Base-by-base conservation (phyloP, 305 asterid genomes). In the Ilex paraguariensis region DNA sequence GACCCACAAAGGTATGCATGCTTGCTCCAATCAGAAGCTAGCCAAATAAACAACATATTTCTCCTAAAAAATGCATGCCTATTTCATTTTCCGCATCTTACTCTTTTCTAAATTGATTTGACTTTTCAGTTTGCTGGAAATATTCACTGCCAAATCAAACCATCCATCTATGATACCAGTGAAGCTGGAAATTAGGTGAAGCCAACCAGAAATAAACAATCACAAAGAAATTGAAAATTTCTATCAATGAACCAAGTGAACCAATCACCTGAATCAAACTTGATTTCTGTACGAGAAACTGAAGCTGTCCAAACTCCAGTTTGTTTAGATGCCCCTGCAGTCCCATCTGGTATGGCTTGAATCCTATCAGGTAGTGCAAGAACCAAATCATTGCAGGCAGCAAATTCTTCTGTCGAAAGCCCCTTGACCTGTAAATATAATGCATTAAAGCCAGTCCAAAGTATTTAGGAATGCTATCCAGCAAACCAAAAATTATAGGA, bases 111-210 rank as follows among this genome's bases (percentile, higher is more conserved):
- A 87, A 91, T 65, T 84, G 77, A 81, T 88, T 89, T 15, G 98
- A 88, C 80, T 87, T 89, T 76, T 91, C 98, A 71, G 95, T 86
- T 71, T 82, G 94, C 84, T 92, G 92, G 68, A 87, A 92, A 79
- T 87, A 92, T 73, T 92, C 98, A 71, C 70, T 71, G 28, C 28
- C 28, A 21, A 21, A 66, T 87, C 95, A 61, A 89, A 89, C 70
- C 75, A 81, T 59, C 95, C 98, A 78, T 89, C 98, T 92, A 85
- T 62, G 76, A 63, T 54, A 54, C 70, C 71, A 65, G 59, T 62
- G 59, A 5, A 73, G 56, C 30, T 59, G 66, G 53, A 42, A 67
- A 60, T 31, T 60, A 55, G 64, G 67, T 51, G 28, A 32, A 48
- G 45, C 71, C 65, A 4, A 52, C 39, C 50, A 45, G 28, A 13